These are phyloP conservation scores for Suillus decipiens DNA, from an alignment of 768 basidiomycete genomes.

Conservation along the genomic window DNA sequence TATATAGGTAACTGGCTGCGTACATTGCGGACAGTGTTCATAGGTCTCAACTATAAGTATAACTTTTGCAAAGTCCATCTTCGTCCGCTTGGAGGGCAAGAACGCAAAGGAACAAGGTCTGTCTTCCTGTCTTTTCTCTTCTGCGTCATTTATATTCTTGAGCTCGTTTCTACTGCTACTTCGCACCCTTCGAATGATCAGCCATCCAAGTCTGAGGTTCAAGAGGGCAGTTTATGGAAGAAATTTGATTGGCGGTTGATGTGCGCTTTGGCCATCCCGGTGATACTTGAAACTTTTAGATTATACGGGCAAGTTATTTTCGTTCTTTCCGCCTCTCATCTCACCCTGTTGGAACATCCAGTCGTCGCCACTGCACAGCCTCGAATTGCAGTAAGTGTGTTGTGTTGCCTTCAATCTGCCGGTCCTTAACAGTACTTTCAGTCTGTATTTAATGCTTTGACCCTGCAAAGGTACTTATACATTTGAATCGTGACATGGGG, in stretches of 20 bases:
- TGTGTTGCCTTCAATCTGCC: not conserved
- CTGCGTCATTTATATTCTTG: too few species aligned
- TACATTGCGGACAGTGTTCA: not conserved
- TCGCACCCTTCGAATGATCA: not conserved
- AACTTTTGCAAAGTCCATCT: not conserved
- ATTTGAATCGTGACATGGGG: not conserved
- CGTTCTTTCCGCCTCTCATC: not conserved
- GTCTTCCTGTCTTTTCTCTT: not conserved
- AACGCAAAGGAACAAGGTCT: not conserved
- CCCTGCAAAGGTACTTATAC: conserved; percentile 25
- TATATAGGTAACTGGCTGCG: not conserved
- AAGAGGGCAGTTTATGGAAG: conserved; percentile 27
- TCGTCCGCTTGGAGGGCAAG: not conserved
- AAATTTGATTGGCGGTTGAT: conserved; percentile 31
- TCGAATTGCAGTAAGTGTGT: conserved; percentile 45
- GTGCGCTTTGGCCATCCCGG: conserved; percentile 42
- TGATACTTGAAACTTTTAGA: conserved; percentile 41
- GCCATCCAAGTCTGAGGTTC: not conserved
- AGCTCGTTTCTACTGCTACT: not conserved
- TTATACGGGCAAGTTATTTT: conserved; percentile 24
- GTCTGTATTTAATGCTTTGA: conserved; percentile 32
- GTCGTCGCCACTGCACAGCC: conserved; percentile 56
- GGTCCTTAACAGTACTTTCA: conserved; percentile 8
- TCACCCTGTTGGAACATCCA: conserved; percentile 15
- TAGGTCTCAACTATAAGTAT: not conserved